Evolutionary conservation across 345 rosid genomes (phyloP).

Genomic region (Kandelia obovata): DNA sequence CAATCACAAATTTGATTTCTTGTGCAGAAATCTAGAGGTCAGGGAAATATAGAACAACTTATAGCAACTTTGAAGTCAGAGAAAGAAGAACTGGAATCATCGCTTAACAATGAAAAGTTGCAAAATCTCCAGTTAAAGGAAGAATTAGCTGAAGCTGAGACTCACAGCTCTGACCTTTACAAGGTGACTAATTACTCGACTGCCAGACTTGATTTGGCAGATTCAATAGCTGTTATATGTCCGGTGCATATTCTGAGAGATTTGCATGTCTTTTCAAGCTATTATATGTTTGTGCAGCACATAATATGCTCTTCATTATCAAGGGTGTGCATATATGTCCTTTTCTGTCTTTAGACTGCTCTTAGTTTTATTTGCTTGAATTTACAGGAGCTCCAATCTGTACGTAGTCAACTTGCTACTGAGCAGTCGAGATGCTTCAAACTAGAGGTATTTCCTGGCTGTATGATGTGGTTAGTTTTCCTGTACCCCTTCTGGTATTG

Average conservation of each 20-base stretch:
- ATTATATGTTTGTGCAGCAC: no score
- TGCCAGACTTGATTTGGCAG: not conserved
- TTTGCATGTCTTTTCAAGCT: no score
- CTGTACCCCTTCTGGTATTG: no score
- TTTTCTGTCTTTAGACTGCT: not conserved
- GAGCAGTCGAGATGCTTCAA: constrained; percentile 98
- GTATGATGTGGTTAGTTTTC: not conserved
- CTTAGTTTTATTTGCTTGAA: not conserved
- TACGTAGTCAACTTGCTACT: constrained; percentile 91
- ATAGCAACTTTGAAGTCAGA: constrained; percentile 62
- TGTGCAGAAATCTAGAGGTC: constrained; percentile 49
- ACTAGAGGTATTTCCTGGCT: constrained; percentile 62
- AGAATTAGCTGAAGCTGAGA: constrained; percentile 70
- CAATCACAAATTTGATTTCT: constrained; percentile 11
- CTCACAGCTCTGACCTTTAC: constrained; percentile 64
- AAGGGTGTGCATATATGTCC: no score
- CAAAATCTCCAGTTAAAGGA: constrained; percentile 68
- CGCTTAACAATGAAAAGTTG: constrained; percentile 66
- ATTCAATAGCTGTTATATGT: not conserved
- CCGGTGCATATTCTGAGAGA: not conserved
- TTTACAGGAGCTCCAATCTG: constrained; percentile 85
- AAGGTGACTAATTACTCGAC: constrained; percentile 48
- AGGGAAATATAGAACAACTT: constrained; percentile 42
- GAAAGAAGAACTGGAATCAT: constrained; percentile 75
- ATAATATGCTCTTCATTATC: no score